A percentile compares a stretch with the other conserved stretches of the same genome.
Evolutionary conservation across 306 rosid species (phyloP).

Genomic region (Ormosia semicastrata): DNA sequence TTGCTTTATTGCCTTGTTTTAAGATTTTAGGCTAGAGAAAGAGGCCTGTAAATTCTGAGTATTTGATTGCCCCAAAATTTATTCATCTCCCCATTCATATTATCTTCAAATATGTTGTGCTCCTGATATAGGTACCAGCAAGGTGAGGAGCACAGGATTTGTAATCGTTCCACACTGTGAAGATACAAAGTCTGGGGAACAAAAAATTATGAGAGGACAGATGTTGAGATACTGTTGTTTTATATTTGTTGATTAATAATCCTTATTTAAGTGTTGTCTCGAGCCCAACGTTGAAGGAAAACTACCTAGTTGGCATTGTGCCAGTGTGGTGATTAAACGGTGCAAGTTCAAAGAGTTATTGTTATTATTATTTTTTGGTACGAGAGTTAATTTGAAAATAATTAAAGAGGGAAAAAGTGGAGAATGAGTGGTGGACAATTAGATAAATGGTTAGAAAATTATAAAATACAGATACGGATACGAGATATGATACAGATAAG

Average conservation of each 20-base stretch:
- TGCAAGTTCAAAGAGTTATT: too few species aligned
- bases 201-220: slow-evolving; percentile 29
- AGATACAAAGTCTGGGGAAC: slow-evolving; percentile 31
- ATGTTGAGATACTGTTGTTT: slow-evolving; percentile 39
- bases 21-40: slow-evolving; percentile 70
- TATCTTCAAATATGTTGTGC: slow-evolving; percentile 38
- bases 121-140: slow-evolving; percentile 45
- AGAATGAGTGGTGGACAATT: too few species aligned
- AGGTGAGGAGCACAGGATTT: slow-evolving; percentile 45
- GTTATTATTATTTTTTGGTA: too few species aligned
- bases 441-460: too few species aligned
- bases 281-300: background rate
- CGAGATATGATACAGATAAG: too few species aligned
- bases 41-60: slow-evolving; percentile 76
- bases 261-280: background rate
- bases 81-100: slow-evolving; percentile 50
- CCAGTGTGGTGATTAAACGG: too few species aligned
- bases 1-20: slow-evolving; percentile 57
- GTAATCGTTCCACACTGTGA: slow-evolving; percentile 52
- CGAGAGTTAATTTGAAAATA: too few species aligned
- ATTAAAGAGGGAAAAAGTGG: too few species aligned
- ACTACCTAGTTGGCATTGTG: too few species aligned
- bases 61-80: slow-evolving; percentile 47
- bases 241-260: slow-evolving; percentile 34
- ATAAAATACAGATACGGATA: too few species aligned